Percentiles rank a stretch among this genome's conserved stretches.
Conservation (phyloP, 2,329 filamentous ascomycete genomes). For the Colletotrichum orchidophilum region DNA sequence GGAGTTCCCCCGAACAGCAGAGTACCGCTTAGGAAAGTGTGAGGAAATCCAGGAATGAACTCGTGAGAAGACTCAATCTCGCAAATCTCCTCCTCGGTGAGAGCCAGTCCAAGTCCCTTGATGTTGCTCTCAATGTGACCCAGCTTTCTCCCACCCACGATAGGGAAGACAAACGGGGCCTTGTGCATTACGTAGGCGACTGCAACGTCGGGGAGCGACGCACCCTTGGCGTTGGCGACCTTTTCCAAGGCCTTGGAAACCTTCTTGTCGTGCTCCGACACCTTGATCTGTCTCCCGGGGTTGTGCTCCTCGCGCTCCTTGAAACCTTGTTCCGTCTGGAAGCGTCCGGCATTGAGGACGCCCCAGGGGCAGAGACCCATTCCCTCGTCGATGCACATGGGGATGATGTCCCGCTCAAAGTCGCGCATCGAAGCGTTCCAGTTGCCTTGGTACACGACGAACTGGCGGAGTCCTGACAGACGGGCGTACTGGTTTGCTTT, state of each 20-base stretch:
- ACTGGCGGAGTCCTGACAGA: conserved; percentile 45
- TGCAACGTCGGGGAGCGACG: conserved; percentile 43
- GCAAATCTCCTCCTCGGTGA: conserved; percentile 63
- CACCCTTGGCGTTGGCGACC: conserved; percentile 23
- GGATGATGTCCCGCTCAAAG: conserved; percentile 52
- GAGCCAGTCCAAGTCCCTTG: conserved; percentile 60
- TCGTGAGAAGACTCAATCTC: conserved; percentile 61
- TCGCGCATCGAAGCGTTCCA: conserved; percentile 47
- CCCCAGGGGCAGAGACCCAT: conserved; percentile 69
- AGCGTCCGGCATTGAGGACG: conserved; percentile 61
- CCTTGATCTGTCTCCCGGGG: conserved; percentile 37
- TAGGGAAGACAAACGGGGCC: conserved; percentile 68
- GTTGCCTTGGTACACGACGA: conserved; percentile 49
- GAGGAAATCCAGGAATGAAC: conserved; percentile 67
- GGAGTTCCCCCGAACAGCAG: background rate
- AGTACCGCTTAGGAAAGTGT: background rate
- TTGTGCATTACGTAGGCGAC: conserved; percentile 71
- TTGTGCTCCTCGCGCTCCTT: background rate
- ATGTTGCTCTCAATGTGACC: conserved; percentile 71
- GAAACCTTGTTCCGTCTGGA: conserved; percentile 49
- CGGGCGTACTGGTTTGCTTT: conserved; percentile 46
- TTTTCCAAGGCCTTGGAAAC: conserved; percentile 25
- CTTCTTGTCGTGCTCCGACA: conserved; percentile 32
- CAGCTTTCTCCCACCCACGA: conserved; percentile 68
- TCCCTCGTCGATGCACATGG: conserved; percentile 50